phyloP scores from a whole-genome alignment of 2,329 filamentous ascomycete genomes.

The Scedosporium dehoogii region DNA sequence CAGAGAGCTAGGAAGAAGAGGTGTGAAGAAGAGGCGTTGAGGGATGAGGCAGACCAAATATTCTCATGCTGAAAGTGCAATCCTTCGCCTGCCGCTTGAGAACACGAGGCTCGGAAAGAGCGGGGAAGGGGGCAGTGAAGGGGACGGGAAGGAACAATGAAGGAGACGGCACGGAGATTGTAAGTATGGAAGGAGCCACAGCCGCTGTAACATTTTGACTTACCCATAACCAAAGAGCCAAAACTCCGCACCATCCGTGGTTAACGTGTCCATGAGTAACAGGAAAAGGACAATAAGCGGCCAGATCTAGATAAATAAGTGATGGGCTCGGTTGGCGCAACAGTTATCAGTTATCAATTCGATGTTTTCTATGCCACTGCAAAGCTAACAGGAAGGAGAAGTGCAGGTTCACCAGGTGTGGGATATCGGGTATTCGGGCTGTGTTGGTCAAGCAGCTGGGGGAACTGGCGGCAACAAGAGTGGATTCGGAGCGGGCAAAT shows the following conservation, averaged over 20 bases:
- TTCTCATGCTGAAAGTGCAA: not conserved
- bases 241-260: constrained; percentile 51
- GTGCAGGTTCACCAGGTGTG: too few relatives aligned
- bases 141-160: not conserved
- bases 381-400: too few relatives aligned
- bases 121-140: not conserved
- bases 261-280: constrained; percentile 23
- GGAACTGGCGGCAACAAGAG: too few relatives aligned
- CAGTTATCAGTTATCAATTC: too few relatives aligned
- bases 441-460: too few relatives aligned
- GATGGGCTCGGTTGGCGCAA: not conserved
- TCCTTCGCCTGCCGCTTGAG: not conserved
- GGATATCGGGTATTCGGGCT: too few relatives aligned
- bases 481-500: too few relatives aligned
- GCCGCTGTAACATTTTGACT: constrained; percentile 13
- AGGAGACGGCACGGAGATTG: not conserved
- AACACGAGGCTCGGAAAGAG: constrained; percentile 9
- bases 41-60: too few relatives aligned
- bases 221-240: constrained; percentile 98
- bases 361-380: too few relatives aligned
- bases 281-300: not conserved
- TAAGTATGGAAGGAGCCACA: not conserved
- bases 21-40: not conserved
- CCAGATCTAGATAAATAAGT: not conserved
- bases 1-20: not conserved